Base-by-base conservation (phyloP, 1,139 yeast species). In the Yarrowia galli region DNA sequence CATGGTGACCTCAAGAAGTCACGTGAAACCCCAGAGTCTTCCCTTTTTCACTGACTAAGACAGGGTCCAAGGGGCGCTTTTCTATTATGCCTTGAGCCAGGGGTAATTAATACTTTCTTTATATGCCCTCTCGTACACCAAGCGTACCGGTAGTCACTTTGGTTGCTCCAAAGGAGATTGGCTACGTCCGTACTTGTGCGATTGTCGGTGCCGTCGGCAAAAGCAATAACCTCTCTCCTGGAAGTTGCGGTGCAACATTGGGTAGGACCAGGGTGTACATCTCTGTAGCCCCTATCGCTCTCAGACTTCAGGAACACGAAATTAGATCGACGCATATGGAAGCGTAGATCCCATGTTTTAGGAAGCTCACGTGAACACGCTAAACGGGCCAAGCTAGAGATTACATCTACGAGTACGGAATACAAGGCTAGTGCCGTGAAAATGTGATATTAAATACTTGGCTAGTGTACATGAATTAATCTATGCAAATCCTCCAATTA, bases 291-390 rank as follows among this genome's bases (percentile, higher is more conserved):
- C 32, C 32, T 28, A 28, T 28, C 32, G 32, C 4, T 28, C 32
- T 9, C 15, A 36, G 40, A 36, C n/a, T 36, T 15, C 40, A 36
- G n/a, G n/a, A 36, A 15, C 40, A 16, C 22, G 51, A 46, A 46
- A 46, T 46, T 46, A 16, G 53, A 48, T 48, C 53, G 53, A 48
- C 53, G 53, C 38, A 48, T 48, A 10, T 48, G 53, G 53, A 28
- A 28, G 20, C 6, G 53, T 22, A 36, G 40, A 36, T 36, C 43
- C n/a, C n/a, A 15, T 15, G 43, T 8, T 13, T 40, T 40, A 40
- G 43, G 40, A 36, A 36, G 40, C 38, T 35, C 38, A 35, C 38
- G 13, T 35, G 38, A 3, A 8, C 38, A 6, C 15, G n/a, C n/a
- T n/a, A n/a, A n/a, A n/a, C n/a, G n/a, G n/a, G 13, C 38, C 1